A percentile compares a stretch with the other conserved stretches of the same genome.
Evolutionary conservation across 352 stramenopile genomes (phyloP).

Genomic region (Peronospora belbahrii): DNA sequence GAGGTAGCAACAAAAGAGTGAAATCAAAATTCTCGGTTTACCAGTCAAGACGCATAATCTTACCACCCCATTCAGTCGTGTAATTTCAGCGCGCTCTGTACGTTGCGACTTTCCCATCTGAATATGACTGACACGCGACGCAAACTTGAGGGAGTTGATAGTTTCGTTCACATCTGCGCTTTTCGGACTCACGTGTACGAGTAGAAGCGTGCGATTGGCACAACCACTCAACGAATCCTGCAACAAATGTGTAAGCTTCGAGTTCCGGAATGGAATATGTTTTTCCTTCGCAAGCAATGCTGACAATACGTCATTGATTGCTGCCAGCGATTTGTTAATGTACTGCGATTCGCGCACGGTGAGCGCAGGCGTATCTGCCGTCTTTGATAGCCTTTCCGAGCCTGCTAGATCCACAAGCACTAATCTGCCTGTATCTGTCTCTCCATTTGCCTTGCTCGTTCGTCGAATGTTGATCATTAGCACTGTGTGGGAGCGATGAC

Average conservation of each 20-base stretch:
- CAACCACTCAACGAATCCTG: slow-evolving; percentile 56
- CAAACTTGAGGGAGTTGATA: slow-evolving; percentile 76
- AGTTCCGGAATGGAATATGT: slow-evolving; percentile 78
- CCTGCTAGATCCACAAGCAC: slow-evolving; percentile 74
- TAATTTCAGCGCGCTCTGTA: slow-evolving; percentile 54
- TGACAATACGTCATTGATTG: slow-evolving; percentile 62
- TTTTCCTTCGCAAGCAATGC: slow-evolving; percentile 70
- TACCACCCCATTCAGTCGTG: slow-evolving; percentile 54
- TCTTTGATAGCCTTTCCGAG: slow-evolving; percentile 59
- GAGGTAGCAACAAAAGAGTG: background rate
- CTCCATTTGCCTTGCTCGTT: slow-evolving; percentile 36
- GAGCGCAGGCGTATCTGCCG: slow-evolving; percentile 26
- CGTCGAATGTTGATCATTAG: slow-evolving; percentile 49
- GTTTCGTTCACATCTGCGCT: slow-evolving; percentile 52
- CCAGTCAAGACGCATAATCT: background rate
- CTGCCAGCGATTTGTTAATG: slow-evolving; percentile 77
- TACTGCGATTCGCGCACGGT: slow-evolving; percentile 61
- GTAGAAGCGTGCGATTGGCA: slow-evolving; percentile 38
- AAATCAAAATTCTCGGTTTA: background rate
- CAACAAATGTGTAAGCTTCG: slow-evolving; percentile 79
- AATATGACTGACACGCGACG: slow-evolving; percentile 41
- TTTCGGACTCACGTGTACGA: slow-evolving; percentile 57
- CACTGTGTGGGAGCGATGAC: slow-evolving; percentile 52
- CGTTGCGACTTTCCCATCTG: slow-evolving; percentile 33
- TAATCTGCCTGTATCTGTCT: slow-evolving; percentile 36